phyloP scores from a whole-genome alignment of 768 basidiomycete genomes.

The Psilocybe sp. region DNA sequence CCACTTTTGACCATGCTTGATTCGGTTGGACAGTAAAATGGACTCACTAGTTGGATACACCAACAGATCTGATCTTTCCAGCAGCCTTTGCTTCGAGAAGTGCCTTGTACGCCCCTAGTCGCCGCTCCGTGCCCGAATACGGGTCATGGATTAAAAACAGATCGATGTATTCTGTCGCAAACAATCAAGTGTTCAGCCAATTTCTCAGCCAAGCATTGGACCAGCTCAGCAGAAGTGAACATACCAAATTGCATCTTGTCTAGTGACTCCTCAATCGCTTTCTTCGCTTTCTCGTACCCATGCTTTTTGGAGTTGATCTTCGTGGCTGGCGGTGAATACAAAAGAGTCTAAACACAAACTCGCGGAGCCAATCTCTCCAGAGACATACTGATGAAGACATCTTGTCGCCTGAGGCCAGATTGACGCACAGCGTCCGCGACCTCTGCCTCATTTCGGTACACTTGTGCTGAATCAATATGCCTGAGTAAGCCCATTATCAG shows the following conservation, averaged over 20 bases:
- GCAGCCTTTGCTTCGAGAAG: constrained; percentile 56
- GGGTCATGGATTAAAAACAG: constrained; percentile 75
- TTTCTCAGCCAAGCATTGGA: too few species aligned
- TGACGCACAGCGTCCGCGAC: constrained; percentile 60
- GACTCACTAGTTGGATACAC: constrained; percentile 81
- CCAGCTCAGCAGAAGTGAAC: constrained; percentile 13
- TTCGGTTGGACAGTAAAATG: background rate
- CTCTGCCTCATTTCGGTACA: constrained; percentile 61
- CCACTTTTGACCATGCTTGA: background rate
- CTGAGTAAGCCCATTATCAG: constrained; percentile 41
- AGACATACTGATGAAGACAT: constrained; percentile 80
- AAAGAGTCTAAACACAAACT: background rate
- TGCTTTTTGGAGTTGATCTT: constrained; percentile 59
- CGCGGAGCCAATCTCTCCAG: constrained; percentile 21
- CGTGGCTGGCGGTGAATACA: constrained; percentile 51
- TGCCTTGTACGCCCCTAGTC: constrained; percentile 72
- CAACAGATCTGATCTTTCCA: constrained; percentile 71
- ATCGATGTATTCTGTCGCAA: constrained; percentile 30
- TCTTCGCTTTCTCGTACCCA: constrained; percentile 59
- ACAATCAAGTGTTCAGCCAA: background rate
- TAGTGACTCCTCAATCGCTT: constrained; percentile 61
- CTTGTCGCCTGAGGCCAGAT: constrained; percentile 51
- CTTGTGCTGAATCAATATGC: constrained; percentile 73
- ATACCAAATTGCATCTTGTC: constrained; percentile 56
- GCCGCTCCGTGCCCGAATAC: constrained; percentile 54